Evolutionary conservation across 2,329 filamentous ascomycete species (phyloP).

Genomic region (Botryotinia calthae): DNA sequence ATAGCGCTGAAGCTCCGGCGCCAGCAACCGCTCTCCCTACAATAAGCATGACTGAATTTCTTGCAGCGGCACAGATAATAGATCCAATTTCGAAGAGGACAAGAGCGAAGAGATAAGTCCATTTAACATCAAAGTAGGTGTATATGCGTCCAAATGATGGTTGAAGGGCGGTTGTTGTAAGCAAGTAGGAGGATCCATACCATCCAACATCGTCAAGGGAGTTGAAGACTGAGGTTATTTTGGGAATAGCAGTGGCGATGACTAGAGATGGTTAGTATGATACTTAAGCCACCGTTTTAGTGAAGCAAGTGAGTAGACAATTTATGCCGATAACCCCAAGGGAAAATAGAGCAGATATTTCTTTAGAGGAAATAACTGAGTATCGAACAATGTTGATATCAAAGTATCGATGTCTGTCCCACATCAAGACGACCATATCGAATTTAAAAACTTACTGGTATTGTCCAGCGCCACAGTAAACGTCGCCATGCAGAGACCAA

Average conservation of each 20-base stretch:
- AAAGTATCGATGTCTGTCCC: neutral
- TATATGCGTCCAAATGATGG: slow-evolving; percentile 40
- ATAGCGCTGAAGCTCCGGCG: slow-evolving; percentile 38
- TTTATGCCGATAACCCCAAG: too few species aligned
- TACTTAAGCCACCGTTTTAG: neutral
- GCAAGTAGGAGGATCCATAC: slow-evolving; percentile 42
- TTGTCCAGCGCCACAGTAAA: slow-evolving; percentile 37
- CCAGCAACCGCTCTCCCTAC: slow-evolving; percentile 41
- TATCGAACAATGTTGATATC: neutral
- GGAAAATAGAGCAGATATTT: neutral
- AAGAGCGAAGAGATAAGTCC: slow-evolving; percentile 36
- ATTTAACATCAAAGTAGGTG: slow-evolving; percentile 40
- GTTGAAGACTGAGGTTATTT: slow-evolving; percentile 43
- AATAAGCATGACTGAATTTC: slow-evolving; percentile 40
- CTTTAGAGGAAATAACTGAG: neutral
- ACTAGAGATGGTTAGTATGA: slow-evolving; percentile 8
- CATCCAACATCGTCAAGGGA: slow-evolving; percentile 43
- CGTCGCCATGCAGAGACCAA: slow-evolving; percentile 48
- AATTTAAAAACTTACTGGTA: slow-evolving; percentile 33
- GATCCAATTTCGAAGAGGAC: slow-evolving; percentile 41
- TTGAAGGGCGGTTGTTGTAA: slow-evolving; percentile 41
- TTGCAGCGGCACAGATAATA: slow-evolving; percentile 39
- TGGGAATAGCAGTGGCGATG: slow-evolving; percentile 43
- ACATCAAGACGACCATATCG: neutral
- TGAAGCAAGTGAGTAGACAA: neutral